phyloP scores from a whole-genome alignment of 768 basidiomycete genomes.

The Collybia nuda region DNA sequence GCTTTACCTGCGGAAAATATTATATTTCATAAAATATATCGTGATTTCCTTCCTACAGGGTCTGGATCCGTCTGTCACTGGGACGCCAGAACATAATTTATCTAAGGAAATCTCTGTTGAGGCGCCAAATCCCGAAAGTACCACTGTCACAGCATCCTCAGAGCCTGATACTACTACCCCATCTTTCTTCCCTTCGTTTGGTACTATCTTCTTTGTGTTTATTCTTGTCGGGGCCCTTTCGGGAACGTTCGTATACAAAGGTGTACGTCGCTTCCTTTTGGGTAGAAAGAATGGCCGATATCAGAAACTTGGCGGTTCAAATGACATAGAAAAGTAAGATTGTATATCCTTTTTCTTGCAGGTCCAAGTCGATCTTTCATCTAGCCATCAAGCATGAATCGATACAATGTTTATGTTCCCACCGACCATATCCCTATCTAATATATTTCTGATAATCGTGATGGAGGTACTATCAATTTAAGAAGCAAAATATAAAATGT shows the following conservation, averaged over 20 bases:
- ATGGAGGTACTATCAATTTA: too few species aligned
- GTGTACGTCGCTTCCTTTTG: conserved; percentile 41
- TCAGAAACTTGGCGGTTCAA: conserved; percentile 40
- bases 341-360: neutral
- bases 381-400: neutral
- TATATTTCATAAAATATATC: conserved; percentile 52
- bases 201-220: conserved; percentile 33
- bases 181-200: conserved; percentile 20
- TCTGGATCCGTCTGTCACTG: conserved; percentile 15
- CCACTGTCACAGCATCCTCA: conserved; percentile 1
- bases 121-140: conserved; percentile 2
- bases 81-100: conserved; percentile 3
- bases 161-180: conserved; percentile 12
- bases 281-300: conserved; percentile 35
- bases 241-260: conserved; percentile 49
- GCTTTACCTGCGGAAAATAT: conserved; percentile 34
- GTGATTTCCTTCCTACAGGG: conserved; percentile 51
- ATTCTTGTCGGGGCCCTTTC: conserved; percentile 45
- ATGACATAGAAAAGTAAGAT: conserved; percentile 51
- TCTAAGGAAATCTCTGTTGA: conserved; percentile 13
- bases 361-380: neutral
- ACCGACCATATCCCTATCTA: too few species aligned
- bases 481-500: too few species aligned
- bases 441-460: too few species aligned
- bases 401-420: neutral